A percentile compares a stretch with the other conserved stretches of the same genome.
Conservation (phyloP, 208 protist species). For the Hexamita inflata region DNA sequence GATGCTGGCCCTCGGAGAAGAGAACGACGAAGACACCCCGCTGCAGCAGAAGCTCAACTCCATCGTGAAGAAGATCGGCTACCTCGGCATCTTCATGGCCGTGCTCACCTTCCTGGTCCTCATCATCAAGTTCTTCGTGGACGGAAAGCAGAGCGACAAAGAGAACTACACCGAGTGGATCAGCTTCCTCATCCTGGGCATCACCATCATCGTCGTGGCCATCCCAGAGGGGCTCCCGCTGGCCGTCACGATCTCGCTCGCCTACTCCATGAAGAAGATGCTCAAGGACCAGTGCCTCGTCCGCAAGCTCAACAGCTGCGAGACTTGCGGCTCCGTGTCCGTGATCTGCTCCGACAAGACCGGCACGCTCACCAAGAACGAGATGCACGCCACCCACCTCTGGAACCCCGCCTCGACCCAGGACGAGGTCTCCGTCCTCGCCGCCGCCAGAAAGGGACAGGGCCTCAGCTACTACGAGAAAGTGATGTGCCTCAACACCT, state of each 20-base stretch:
- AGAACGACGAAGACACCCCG: constrained; percentile 61
- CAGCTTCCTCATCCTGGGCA: constrained; percentile 66
- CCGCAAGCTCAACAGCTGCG: constrained; percentile 73
- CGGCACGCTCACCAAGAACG: constrained; percentile 86
- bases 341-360: constrained; percentile 85
- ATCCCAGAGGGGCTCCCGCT: constrained; percentile 85
- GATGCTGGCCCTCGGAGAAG: constrained; percentile 45
- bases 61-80: constrained; percentile 63
- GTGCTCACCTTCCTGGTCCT: constrained; percentile 54
- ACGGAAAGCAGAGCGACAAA: neutral
- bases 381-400: constrained; percentile 75
- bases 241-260: constrained; percentile 81
- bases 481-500: neutral
- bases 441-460: constrained; percentile 49
- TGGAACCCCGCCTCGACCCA: constrained; percentile 48
- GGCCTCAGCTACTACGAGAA: neutral
- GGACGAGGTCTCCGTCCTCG: constrained; percentile 40
- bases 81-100: constrained; percentile 59
- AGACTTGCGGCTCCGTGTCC: constrained; percentile 78
- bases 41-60: constrained; percentile 64
- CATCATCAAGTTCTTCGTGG: constrained; percentile 29
- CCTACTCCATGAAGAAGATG: constrained; percentile 89
- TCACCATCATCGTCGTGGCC: constrained; percentile 82
- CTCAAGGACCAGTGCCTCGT: constrained; percentile 90
- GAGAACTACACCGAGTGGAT: constrained; percentile 28